A percentile compares a stretch with the other conserved stretches of the same genome.
phyloP scores from a whole-genome alignment of 768 basidiomycete species.

The Mycena pura region DNA sequence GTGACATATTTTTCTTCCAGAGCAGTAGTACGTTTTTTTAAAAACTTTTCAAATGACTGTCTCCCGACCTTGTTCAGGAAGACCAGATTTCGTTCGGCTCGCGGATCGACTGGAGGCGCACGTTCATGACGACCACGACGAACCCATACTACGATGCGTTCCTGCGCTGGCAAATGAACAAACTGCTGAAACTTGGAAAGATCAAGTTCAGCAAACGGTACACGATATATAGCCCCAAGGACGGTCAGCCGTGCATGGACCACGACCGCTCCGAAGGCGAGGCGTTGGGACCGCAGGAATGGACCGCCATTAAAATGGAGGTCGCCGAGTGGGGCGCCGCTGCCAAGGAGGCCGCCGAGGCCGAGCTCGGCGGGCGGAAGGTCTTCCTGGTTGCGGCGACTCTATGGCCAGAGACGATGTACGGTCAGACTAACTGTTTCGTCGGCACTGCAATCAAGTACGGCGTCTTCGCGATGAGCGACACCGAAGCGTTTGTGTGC shows the following conservation, averaged over 20 bases:
- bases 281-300: constrained; percentile 93
- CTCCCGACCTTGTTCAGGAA: constrained; percentile 31
- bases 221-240: constrained; percentile 98
- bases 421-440: constrained; percentile 96
- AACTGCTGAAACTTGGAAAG: constrained; percentile 82
- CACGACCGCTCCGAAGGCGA: constrained; percentile 97
- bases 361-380: constrained; percentile 76
- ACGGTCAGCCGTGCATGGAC: constrained; percentile 99
- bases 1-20: constrained; percentile 95
- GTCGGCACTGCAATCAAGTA: constrained; percentile 92
- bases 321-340: constrained; percentile 83
- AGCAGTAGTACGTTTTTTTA: constrained; percentile 65
- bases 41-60: neutral
- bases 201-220: constrained; percentile 99
- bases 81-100: constrained; percentile 92
- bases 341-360: constrained; percentile 68
- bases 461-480: constrained; percentile 88
- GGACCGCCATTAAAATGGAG: constrained; percentile 94
- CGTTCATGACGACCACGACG: constrained; percentile 91
- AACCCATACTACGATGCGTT: constrained; percentile 99
- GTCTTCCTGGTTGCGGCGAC: constrained; percentile 95
- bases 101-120: constrained; percentile 95
- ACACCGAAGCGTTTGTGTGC: constrained; percentile 87
- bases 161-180: constrained; percentile 98
- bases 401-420: constrained; percentile 96